Evolutionary conservation across 768 basidiomycete species (phyloP), one percentile per base, ranked within the genome.

Genomic region (Clathrus columnatus): DNA sequence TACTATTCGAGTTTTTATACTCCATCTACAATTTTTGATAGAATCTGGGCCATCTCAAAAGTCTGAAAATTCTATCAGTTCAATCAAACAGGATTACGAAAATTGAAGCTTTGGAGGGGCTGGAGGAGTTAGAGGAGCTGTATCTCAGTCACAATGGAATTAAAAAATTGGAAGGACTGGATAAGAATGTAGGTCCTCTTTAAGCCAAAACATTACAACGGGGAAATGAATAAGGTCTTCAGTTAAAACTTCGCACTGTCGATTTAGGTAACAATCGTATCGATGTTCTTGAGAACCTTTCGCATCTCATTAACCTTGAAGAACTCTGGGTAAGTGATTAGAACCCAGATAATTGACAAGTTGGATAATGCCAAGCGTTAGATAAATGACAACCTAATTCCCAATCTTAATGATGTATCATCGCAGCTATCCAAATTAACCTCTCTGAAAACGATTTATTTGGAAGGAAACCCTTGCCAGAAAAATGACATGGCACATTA

Each of bases 121-220:
- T 97, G 7, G 75, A 74, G 42, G 78, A 76, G 51, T 77, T 99
- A 16, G 90, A 94, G 63, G 88, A 98, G 66, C 69, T 99, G 5
- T 97, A 97, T 68, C 73, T 99, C 42, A 91, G 88, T 58, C 95
- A 98, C 64, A 99, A 98, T 60, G 96, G 96, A 0, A 70, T 99
- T 14, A 75, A 82, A 63, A 76, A 74, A 57, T 65, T 99, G 28
- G 91, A 95, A 67, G 93, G 93, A 1, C 73, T 99, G 7, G 85
- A 90, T 48, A 73, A 83, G 27, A 94, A 92, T 62, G 93, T 91
- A 60, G 61, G 81, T 65, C 49, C 11, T 23, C 21, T 26, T 5
- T 29, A 18, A n/a, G 24, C 17, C 24, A 2, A 28, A 10, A 18
- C 50, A 7, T 14, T 8, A 28, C 10, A 48, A 16, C 36, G n/a